These are phyloP conservation scores for Fraxinus latifolia DNA, from an alignment of 305 asterid species.

Conservation along the genomic window DNA sequence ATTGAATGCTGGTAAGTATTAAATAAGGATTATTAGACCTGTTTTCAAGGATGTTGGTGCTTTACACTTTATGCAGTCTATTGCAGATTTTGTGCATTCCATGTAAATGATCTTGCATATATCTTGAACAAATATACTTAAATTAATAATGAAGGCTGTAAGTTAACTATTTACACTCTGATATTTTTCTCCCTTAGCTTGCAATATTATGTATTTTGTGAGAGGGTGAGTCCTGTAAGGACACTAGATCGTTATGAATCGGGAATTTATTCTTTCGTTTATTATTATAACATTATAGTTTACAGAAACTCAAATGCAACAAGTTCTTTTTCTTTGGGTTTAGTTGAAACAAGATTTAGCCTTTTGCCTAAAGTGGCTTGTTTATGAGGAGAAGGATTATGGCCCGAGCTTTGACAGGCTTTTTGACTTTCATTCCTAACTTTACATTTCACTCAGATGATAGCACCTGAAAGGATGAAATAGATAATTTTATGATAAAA, in stretches of 20 bases:
- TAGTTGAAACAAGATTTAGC: neutral
- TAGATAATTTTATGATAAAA: neutral
- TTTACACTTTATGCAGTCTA: neutral
- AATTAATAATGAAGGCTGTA: slow-evolving; percentile 9
- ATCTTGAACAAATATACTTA: neutral
- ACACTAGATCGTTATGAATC: neutral
- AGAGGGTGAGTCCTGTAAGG: neutral
- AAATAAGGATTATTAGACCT: neutral
- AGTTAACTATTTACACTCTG: neutral
- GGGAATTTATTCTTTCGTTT: neutral
- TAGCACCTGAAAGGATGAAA: slow-evolving; percentile 13
- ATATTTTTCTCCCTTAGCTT: neutral
- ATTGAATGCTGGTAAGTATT: neutral
- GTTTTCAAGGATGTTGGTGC: neutral
- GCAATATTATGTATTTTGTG: neutral
- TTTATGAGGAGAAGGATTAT: neutral
- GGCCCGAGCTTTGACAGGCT: slow-evolving; percentile 2
- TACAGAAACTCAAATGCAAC: slow-evolving; percentile 5
- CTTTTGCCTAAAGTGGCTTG: slow-evolving; percentile 1
- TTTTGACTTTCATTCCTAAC: neutral
- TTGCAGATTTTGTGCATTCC: neutral
- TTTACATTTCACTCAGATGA: neutral
- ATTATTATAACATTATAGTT: neutral
- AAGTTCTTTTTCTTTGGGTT: neutral
- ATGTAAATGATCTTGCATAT: neutral